Percentiles rank a stretch among this genome's conserved stretches.
phyloP scores from a whole-genome alignment of 805 yeast genomes.

The Starmerella stellata region DNA sequence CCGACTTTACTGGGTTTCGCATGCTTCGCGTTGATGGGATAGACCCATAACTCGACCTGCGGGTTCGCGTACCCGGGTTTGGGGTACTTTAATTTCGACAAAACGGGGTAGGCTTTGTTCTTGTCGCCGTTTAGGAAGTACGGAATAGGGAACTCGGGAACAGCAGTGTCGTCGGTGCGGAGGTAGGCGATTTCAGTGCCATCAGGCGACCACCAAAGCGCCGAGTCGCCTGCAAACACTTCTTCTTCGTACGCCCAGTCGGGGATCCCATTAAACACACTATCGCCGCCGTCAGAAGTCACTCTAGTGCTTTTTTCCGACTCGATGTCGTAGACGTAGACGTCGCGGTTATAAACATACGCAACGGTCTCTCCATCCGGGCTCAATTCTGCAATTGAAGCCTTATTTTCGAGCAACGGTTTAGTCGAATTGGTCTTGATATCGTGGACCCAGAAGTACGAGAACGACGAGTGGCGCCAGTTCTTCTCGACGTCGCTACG shows the following conservation, averaged over 20 bases:
- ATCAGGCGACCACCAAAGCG: conserved; percentile 75
- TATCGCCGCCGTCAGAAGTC: conserved; percentile 51
- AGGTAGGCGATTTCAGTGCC: conserved; percentile 49
- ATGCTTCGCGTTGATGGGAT: conserved; percentile 23
- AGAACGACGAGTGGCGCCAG: conserved; percentile 55
- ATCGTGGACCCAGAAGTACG: conserved; percentile 44
- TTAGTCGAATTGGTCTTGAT: conserved; percentile 23
- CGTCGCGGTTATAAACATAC: conserved; percentile 49
- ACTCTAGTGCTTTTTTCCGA: conserved; percentile 28
- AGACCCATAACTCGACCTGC: conserved; percentile 35
- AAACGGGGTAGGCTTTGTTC: conserved; percentile 35
- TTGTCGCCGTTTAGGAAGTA: conserved; percentile 30
- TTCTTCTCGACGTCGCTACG: conserved; percentile 32
- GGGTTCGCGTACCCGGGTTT: conserved; percentile 73
- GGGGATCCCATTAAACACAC: conserved; percentile 70
- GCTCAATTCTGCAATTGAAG: conserved; percentile 54
- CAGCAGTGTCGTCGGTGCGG: conserved; percentile 54
- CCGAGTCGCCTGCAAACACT: conserved; percentile 49
- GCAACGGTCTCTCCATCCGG: conserved; percentile 53
- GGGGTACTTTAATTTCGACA: conserved; percentile 54
- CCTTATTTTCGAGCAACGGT: conserved; percentile 17
- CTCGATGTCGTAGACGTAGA: conserved; percentile 32
- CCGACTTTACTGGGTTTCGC: conserved; percentile 4
- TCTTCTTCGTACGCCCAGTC: conserved; percentile 95
- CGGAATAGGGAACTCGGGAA: conserved; percentile 55